A percentile compares a stretch with the other conserved stretches of the same genome.
phyloP scores from a whole-genome alignment of 163 green algal genomes.

The Prototheca wickerhamii region DNA sequence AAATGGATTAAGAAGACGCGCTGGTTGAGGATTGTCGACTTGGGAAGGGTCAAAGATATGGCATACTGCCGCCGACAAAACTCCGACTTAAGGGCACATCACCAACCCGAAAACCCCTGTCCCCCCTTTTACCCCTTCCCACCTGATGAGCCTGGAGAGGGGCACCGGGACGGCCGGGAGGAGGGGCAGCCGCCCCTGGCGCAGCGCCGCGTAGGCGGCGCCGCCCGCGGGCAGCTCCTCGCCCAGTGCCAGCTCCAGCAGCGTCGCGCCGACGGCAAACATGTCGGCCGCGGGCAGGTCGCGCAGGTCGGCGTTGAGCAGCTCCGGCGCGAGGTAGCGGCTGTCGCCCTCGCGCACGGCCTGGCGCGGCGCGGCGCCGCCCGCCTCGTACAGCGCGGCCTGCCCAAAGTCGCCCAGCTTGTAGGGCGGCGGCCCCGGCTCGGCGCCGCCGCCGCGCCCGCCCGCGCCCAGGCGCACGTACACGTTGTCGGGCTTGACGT shows the following conservation, averaged over 20 bases:
- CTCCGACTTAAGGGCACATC: not conserved
- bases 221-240: slow-evolving; percentile 44
- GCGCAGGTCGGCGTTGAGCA: slow-evolving; percentile 48
- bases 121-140: slow-evolving; percentile 8
- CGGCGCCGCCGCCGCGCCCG: not conserved
- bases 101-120: not conserved
- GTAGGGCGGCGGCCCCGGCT: slow-evolving; percentile 12
- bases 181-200: slow-evolving; percentile 38
- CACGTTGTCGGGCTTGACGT: slow-evolving; percentile 90
- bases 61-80: not conserved
- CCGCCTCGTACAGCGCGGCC: slow-evolving; percentile 32
- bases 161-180: slow-evolving; percentile 31
- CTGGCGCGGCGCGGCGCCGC: slow-evolving; percentile 15
- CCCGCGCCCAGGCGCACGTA: slow-evolving; percentile 22
- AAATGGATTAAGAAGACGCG: not conserved
- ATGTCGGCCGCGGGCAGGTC: slow-evolving; percentile 78
- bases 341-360: slow-evolving; percentile 34
- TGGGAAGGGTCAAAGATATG: not conserved
- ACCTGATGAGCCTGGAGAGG: slow-evolving; percentile 36
- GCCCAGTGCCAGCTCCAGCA: slow-evolving; percentile 68
- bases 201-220: slow-evolving; percentile 36
- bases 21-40: not conserved
- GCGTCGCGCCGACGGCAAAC: slow-evolving; percentile 67
- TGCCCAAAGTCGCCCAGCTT: slow-evolving; percentile 86
- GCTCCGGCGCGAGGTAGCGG: slow-evolving; percentile 70